A percentile compares a stretch with the other conserved stretches of the same genome.
phyloP scores from a whole-genome alignment of 768 basidiomycete genomes.

The Collybia sordida region DNA sequence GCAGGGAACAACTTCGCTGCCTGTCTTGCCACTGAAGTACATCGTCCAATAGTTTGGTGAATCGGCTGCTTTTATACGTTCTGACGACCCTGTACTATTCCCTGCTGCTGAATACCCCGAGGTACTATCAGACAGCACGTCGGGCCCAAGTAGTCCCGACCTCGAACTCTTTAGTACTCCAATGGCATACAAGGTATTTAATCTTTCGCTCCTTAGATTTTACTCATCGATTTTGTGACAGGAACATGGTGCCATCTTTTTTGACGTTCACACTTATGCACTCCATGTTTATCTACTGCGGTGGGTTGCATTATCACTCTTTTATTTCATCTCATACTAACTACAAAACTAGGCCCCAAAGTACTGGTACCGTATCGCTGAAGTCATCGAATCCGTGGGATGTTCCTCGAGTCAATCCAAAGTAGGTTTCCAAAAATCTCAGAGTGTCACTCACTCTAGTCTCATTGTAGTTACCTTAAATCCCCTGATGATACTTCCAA shows the following conservation, averaged over 20 bases:
- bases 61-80: conserved; percentile 53
- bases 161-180: conserved; percentile 41
- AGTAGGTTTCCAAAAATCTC: conserved; percentile 25
- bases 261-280: conserved; percentile 36
- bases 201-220: background rate
- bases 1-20: conserved; percentile 5
- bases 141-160: conserved; percentile 38
- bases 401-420: conserved; percentile 35
- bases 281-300: conserved; percentile 37
- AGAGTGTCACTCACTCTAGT: background rate
- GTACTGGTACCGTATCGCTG: conserved; percentile 34
- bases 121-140: conserved; percentile 35
- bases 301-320: conserved; percentile 17
- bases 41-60: conserved; percentile 36
- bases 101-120: conserved; percentile 29
- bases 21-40: background rate
- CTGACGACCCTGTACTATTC: conserved; percentile 47
- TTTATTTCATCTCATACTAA: too few species aligned
- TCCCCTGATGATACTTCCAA: conserved; percentile 35
- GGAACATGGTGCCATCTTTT: conserved; percentile 35
- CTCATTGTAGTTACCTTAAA: conserved; percentile 32
- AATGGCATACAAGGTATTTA: conserved; percentile 36
- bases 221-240: conserved; percentile 7
- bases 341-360: conserved; percentile 29
- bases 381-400: conserved; percentile 38